Base-by-base conservation (phyloP, 106 monocot genomes). In the Platanthera guangdongensis region DNA sequence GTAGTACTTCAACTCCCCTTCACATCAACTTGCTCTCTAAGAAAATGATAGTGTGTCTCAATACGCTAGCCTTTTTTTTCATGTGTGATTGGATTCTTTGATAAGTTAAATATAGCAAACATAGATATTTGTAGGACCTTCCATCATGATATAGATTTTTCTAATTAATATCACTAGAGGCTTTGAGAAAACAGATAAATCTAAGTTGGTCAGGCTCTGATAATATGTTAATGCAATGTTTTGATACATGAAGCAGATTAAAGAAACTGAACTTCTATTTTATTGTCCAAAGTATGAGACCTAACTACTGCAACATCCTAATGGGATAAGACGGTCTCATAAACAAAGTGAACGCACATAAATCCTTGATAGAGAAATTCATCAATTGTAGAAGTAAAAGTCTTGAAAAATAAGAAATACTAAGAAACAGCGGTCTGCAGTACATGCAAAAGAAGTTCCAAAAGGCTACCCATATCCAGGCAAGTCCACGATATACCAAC, bases 401-500 rank as follows among this genome's bases (percentile, higher is more conserved):
- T 15, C 70, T 70, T 48, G 15, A 70, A 70, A 10, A 11, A 70
- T 15, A 25, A 47, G 8, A 47, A 47, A 8, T 15, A 48, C 15
- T 47, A 39, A 54, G 4, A 51, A 45, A 48, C 5, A 54, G 12
- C 55, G 19, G n/a, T 14, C n/a, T 10, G 3, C 16, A 47, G 47
- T 47, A 70, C 47, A 70, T 47, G 5, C 32, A 12, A 78, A 51
- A 54, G 60, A 76, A 75, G 48, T 65, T 32, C 47, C 47, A 32
- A 47, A 30, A 72, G 1, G 45, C 88, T 76, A 99, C 99, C 99
- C 99, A 64, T 99, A 99, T 19, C 99, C 99, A 51, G 99, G 99
- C 73, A 99, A 75, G 84, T 99, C 94, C 14, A 99, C 99, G 74
- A 99, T 76, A 73, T 99, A 99, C 99, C 99, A 99, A 73, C 94